Evolutionary conservation across 169 alveolate genomes (phyloP).

Genomic region (Cryptosporidium baileyi): DNA sequence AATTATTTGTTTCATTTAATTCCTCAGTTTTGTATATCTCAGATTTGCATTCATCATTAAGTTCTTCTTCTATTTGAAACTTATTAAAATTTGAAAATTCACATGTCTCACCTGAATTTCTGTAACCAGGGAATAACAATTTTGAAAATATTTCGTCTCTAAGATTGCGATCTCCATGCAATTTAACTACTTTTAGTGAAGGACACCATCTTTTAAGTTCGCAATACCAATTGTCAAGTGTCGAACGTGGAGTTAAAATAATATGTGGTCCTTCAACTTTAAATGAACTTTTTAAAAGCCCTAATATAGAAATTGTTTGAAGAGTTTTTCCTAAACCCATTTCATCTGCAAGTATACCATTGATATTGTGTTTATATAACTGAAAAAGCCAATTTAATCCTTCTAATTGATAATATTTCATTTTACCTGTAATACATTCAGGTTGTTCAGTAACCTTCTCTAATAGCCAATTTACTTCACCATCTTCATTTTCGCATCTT

Average conservation of each 20-base stretch:
- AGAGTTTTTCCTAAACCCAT: conserved; percentile 92
- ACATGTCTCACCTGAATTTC: neutral
- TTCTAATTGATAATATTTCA: conserved; percentile 84
- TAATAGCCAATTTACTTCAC: neutral
- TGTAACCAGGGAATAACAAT: conserved; percentile 75
- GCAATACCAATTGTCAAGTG: conserved; percentile 83
- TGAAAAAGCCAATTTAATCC: conserved; percentile 88
- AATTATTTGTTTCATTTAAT: neutral
- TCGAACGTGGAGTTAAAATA: conserved; percentile 82
- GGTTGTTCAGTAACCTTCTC: conserved; percentile 56
- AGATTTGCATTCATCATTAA: neutral
- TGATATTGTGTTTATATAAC: conserved; percentile 81
- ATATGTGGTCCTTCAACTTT: conserved; percentile 78
- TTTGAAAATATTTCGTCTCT: conserved; percentile 82
- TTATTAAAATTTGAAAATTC: neutral
- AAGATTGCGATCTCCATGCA: conserved; percentile 85
- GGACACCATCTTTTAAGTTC: conserved; percentile 89
- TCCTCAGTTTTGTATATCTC: neutral
- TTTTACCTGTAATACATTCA: conserved; percentile 77
- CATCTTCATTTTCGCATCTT: neutral
- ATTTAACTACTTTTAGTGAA: conserved; percentile 78
- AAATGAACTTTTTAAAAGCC: conserved; percentile 71
- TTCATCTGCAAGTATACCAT: conserved; percentile 92
- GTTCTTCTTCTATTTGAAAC: neutral
- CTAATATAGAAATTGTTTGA: conserved; percentile 84